Evolutionary conservation across 495 filamentous ascomycete species (phyloP).

Genomic region (Aspergillus carlsbadensis): DNA sequence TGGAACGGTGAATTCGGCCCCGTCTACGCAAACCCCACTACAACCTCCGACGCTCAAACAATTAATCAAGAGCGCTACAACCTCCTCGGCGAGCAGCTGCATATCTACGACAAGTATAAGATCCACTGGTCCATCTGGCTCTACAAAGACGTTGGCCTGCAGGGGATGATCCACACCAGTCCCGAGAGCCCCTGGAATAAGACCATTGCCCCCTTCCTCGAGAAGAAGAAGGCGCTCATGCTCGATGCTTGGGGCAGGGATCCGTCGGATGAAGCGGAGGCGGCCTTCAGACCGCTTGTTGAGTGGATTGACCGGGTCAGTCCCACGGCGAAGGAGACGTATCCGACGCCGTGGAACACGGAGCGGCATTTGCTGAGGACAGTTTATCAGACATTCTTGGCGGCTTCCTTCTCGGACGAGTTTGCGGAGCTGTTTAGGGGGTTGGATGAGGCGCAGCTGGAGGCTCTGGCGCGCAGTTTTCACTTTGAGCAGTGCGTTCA

Average conservation of each 20-base stretch:
- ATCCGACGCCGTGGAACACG: constrained; percentile 57
- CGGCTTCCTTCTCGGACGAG: constrained; percentile 52
- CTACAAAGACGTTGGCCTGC: constrained; percentile 65
- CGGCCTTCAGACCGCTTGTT: constrained; percentile 36
- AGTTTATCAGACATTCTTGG: constrained; percentile 53
- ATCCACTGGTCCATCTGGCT: constrained; percentile 65
- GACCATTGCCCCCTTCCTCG: constrained; percentile 49
- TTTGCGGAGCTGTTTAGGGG: constrained; percentile 57
- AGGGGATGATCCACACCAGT: constrained; percentile 59
- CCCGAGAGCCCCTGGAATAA: constrained; percentile 50
- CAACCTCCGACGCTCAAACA: constrained; percentile 34
- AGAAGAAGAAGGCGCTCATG: constrained; percentile 52
- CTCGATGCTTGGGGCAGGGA: constrained; percentile 57
- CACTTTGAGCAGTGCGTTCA: constrained; percentile 56
- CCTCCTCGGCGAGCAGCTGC: constrained; percentile 55
- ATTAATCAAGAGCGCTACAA: constrained; percentile 54
- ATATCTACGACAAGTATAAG: constrained; percentile 54
- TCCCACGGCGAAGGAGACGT: constrained; percentile 43
- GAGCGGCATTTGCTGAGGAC: constrained; percentile 53
- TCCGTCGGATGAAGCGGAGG: constrained; percentile 34
- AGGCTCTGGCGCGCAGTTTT: constrained; percentile 56
- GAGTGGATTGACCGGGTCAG: constrained; percentile 42
- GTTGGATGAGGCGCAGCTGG: constrained; percentile 53
- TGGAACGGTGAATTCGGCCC: constrained; percentile 72
- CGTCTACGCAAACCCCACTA: constrained; percentile 49